A percentile compares a stretch with the other conserved stretches of the same genome.
Evolutionary conservation across 257 asterid species (phyloP).

Genomic region (Linderniella brevidens): DNA sequence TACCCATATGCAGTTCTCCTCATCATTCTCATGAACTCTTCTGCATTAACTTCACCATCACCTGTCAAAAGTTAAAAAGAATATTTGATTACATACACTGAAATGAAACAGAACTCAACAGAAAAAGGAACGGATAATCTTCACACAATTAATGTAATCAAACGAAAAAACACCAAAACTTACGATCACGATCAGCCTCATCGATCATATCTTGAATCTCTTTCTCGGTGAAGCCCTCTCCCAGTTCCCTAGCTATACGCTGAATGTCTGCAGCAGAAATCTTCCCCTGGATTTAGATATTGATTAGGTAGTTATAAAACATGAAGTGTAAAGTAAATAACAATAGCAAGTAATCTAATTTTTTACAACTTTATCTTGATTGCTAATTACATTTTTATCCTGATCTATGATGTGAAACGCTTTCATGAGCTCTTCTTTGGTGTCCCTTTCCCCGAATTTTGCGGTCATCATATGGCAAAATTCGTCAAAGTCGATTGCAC

Average conservation of each 20-base stretch:
- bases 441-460: conserved; percentile 86
- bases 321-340: conserved; percentile 1
- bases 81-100: not conserved
- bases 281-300: conserved; percentile 48
- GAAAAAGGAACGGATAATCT: not conserved
- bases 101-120: no score
- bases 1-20: conserved; percentile 62
- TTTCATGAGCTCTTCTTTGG: conserved; percentile 69
- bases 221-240: conserved; percentile 49
- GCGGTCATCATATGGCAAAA: conserved; percentile 93
- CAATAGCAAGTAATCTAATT: not conserved
- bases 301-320: conserved; percentile 10
- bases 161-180: conserved; percentile 11
- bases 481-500: conserved; percentile 84
- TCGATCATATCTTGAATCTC: conserved; percentile 89
- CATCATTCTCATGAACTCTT: conserved; percentile 89
- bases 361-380: not conserved
- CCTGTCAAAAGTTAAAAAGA: conserved; percentile 23
- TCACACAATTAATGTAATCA: no score
- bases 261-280: conserved; percentile 79
- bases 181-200: conserved; percentile 94
- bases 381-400: conserved; percentile 51
- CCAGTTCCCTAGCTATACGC: conserved; percentile 68
- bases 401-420: conserved; percentile 83
- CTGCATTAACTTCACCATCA: conserved; percentile 77